phyloP scores from a whole-genome alignment of 768 basidiomycete genomes.

The Collybia sp. region DNA sequence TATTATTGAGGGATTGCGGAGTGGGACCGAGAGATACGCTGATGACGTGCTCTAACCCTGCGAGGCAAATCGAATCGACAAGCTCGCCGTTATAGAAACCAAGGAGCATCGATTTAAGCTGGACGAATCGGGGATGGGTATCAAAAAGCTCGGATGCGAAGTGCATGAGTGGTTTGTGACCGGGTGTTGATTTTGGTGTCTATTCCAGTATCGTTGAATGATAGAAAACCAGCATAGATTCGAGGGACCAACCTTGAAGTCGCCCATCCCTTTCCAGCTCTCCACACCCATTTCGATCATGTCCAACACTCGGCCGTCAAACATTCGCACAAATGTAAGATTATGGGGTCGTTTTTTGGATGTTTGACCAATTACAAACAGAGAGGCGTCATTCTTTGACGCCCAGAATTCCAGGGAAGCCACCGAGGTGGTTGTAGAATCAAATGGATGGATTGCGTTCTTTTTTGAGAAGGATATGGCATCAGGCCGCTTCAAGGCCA shows the following conservation, averaged over 20 bases:
- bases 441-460: constrained; percentile 88
- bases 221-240: neutral
- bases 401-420: constrained; percentile 90
- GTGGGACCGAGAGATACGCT: constrained; percentile 73
- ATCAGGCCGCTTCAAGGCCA: constrained; percentile 89
- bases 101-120: constrained; percentile 88
- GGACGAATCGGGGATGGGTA: constrained; percentile 86
- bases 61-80: constrained; percentile 77
- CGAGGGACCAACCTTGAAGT: constrained; percentile 66
- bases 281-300: constrained; percentile 95
- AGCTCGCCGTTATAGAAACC: constrained; percentile 88
- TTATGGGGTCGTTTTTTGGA: constrained; percentile 93
- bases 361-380: constrained; percentile 88
- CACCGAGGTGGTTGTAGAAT: constrained; percentile 48
- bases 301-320: constrained; percentile 80
- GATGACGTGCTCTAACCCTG: constrained; percentile 85
- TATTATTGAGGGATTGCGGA: constrained; percentile 45
- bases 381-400: constrained; percentile 87
- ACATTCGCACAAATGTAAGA: constrained; percentile 82
- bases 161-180: constrained; percentile 89
- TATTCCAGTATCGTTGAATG: constrained; percentile 20
- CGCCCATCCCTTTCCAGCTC: constrained; percentile 69
- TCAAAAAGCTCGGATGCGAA: constrained; percentile 96
- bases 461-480: constrained; percentile 93
- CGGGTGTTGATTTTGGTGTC: constrained; percentile 87